Percentiles rank a stretch among this genome's conserved stretches.
Evolutionary conservation across 140 eudicot genomes (phyloP).

Genomic region (Bidens hawaiensis): DNA sequence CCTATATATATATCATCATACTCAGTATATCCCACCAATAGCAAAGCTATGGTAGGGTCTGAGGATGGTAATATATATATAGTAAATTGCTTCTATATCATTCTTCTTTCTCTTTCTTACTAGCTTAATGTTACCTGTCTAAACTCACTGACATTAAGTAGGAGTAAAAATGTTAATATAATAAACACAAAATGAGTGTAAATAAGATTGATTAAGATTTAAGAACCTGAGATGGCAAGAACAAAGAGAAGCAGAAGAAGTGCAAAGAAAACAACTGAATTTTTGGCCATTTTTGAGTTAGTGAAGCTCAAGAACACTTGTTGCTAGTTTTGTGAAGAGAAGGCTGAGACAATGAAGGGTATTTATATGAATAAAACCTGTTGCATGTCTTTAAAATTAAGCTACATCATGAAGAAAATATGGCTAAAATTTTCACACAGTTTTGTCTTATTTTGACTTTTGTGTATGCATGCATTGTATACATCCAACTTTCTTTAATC

Average conservation of each 20-base stretch:
- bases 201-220: neutral
- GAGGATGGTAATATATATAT: too few species aligned
- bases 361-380: neutral
- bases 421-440: neutral
- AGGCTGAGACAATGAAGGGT: neutral
- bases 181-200: neutral
- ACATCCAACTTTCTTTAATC: neutral
- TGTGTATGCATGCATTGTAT: neutral
- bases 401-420: neutral
- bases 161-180: neutral
- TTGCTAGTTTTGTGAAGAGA: neutral
- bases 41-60: too few species aligned
- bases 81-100: too few species aligned
- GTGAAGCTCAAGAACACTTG: neutral
- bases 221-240: constrained; percentile 22
- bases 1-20: too few species aligned
- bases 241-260: constrained; percentile 11
- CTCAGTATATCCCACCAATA: too few species aligned
- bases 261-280: neutral
- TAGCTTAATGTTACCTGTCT: too few species aligned
- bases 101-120: too few species aligned
- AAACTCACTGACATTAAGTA: too few species aligned
- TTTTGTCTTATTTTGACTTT: neutral
- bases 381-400: neutral
- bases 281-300: constrained; percentile 18